Conservation (phyloP, 2,329 filamentous ascomycete species). For the Monilinia vaccinii-corymbosi region DNA sequence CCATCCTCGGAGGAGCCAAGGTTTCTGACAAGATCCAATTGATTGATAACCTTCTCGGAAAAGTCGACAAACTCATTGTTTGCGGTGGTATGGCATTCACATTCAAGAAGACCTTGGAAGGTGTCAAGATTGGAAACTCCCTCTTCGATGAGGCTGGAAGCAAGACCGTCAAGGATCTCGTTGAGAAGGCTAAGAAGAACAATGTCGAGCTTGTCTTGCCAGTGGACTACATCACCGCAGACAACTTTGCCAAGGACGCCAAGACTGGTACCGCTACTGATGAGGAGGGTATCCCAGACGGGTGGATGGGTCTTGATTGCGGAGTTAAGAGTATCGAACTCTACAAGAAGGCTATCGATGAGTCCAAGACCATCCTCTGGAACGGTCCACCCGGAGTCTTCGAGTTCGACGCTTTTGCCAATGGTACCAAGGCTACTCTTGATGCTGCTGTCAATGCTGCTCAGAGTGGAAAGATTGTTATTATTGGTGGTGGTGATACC, state of each 20-base stretch:
- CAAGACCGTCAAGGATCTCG: slow-evolving; percentile 79
- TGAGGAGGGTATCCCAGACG: slow-evolving; percentile 82
- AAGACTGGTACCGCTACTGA: slow-evolving; percentile 75
- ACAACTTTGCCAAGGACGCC: slow-evolving; percentile 87
- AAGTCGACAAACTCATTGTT: slow-evolving; percentile 94
- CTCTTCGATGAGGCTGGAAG: slow-evolving; percentile 90
- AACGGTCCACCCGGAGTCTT: slow-evolving; percentile 97
- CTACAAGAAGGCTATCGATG: slow-evolving; percentile 77
- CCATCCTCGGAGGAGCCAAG: slow-evolving; percentile 96
- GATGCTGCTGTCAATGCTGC: slow-evolving; percentile 79
- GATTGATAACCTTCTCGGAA: slow-evolving; percentile 96
- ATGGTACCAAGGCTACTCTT: slow-evolving; percentile 83
- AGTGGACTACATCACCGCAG: slow-evolving; percentile 89
- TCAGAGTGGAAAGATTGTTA: slow-evolving; percentile 83
- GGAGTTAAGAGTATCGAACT: slow-evolving; percentile 81
- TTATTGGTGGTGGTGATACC: slow-evolving; percentile 97
- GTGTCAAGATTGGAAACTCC: slow-evolving; percentile 78
- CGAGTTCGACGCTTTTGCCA: slow-evolving; percentile 90
- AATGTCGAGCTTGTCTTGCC: slow-evolving; percentile 92
- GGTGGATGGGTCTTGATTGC: slow-evolving; percentile 97
- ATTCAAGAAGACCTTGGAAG: slow-evolving; percentile 98
- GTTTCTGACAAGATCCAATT: slow-evolving; percentile 99
- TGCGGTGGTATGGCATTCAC: slow-evolving; percentile 99
- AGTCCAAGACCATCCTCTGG: slow-evolving; percentile 96
- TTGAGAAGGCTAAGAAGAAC: slow-evolving; percentile 95